A percentile compares a stretch with the other conserved stretches of the same genome.
Conservation (phyloP, 345 rosid genomes). For the Sonneratia alba region DNA sequence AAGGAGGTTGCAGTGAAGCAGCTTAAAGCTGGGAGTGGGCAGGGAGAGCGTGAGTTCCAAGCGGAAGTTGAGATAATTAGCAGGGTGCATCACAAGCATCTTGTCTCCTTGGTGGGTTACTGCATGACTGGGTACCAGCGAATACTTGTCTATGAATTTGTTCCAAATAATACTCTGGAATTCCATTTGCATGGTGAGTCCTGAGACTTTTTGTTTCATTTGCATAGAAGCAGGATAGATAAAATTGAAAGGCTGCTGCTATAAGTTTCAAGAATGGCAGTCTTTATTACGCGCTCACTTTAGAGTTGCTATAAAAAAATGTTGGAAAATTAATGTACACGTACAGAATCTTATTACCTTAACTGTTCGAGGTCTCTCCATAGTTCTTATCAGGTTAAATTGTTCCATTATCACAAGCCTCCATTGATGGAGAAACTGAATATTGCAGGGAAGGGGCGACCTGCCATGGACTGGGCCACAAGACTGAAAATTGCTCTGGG, state of each 20-base stretch:
- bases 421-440: not conserved
- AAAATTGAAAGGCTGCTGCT: not conserved
- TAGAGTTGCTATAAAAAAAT: not conserved
- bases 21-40: constrained; percentile 34
- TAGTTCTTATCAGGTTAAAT: not conserved
- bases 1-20: constrained; percentile 40
- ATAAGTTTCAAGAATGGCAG: not conserved
- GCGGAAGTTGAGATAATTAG: constrained; percentile 33
- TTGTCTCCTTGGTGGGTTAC: constrained; percentile 39
- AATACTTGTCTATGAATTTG: constrained; percentile 46
- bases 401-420: not conserved
- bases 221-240: not conserved
- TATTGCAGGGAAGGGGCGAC: constrained; percentile 56
- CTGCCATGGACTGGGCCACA: constrained; percentile 65
- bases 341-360: not conserved
- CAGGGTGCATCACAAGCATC: constrained; percentile 40
- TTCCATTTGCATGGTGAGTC: constrained; percentile 38
- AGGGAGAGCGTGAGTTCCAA: constrained; percentile 33
- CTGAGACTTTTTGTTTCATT: not conserved
- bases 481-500: constrained; percentile 85
- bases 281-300: not conserved
- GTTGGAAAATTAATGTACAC: not conserved
- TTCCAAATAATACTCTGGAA: constrained; percentile 35
- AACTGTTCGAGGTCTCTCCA: not conserved
- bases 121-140: constrained; percentile 32